These are phyloP conservation scores for Blumeriella jaapii DNA, from an alignment of 2,329 filamentous ascomycete genomes.

Conservation along the genomic window DNA sequence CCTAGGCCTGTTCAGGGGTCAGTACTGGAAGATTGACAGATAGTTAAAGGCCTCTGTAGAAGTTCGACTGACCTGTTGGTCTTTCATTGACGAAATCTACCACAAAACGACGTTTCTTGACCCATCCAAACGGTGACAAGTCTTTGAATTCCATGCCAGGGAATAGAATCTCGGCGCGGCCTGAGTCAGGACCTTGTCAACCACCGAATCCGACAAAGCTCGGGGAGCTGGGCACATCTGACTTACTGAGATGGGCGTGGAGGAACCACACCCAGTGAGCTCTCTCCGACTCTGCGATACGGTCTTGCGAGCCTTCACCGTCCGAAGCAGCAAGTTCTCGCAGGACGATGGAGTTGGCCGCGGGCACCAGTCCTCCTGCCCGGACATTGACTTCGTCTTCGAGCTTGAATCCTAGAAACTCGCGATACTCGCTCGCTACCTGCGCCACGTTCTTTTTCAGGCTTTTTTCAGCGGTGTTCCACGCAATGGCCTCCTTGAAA, in stretches of 20 bases:
- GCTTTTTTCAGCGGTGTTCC: slow-evolving; percentile 44
- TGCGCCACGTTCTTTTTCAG: slow-evolving; percentile 57
- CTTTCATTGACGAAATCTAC: slow-evolving; percentile 41
- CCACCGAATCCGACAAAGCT: background rate
- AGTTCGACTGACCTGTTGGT: slow-evolving; percentile 22
- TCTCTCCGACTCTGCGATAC: slow-evolving; percentile 29
- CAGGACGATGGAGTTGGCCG: slow-evolving; percentile 47
- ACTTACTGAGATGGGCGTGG: slow-evolving; percentile 31
- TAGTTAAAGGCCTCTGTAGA: too few relatives aligned
- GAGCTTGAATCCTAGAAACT: slow-evolving; percentile 60
- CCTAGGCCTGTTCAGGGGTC: slow-evolving; percentile 26
- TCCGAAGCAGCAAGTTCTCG: slow-evolving; percentile 40
- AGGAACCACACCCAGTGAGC: slow-evolving; percentile 38
- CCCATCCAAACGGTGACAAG: slow-evolving; percentile 35
- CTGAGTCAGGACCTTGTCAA: slow-evolving; percentile 27
- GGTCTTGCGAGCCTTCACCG: slow-evolving; percentile 15
- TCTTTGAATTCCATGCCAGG: slow-evolving; percentile 62
- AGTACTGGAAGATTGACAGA: background rate
- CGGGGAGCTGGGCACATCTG: too few relatives aligned
- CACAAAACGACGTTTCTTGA: slow-evolving; percentile 49
- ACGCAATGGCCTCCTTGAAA: slow-evolving; percentile 41
- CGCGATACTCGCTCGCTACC: slow-evolving; percentile 63
- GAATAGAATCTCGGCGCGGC: slow-evolving; percentile 55
- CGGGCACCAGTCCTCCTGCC: slow-evolving; percentile 37
- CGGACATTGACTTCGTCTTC: slow-evolving; percentile 56